Conservation (phyloP, 1,284 basidiomycete species). For the Leccinum olivaceoglutinosum region DNA sequence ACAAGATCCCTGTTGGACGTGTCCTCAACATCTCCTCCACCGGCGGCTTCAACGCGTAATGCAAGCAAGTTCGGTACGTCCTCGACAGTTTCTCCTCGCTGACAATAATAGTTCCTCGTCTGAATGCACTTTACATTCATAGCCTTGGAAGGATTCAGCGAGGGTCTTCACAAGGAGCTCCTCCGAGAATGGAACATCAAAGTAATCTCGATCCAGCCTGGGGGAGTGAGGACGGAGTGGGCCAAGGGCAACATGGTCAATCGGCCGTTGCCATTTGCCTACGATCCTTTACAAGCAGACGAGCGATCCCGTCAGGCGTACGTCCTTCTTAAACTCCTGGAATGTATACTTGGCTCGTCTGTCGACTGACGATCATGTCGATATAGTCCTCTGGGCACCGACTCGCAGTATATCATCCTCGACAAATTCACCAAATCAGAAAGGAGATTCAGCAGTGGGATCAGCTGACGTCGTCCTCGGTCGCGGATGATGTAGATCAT, state of each 20-base stretch:
- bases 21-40: conserved; percentile 21
- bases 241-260: conserved; percentile 20
- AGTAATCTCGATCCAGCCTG: conserved; percentile 20
- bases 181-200: conserved; percentile 23
- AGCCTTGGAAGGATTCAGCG: conserved; percentile 24
- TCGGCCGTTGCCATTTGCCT: conserved; percentile 12
- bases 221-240: conserved; percentile 22
- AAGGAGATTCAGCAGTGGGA: no score
- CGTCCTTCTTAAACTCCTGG: no score
- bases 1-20: conserved; percentile 18
- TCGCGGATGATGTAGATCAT: no score
- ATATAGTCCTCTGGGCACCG: no score
- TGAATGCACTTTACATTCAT: not conserved
- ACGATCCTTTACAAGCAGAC: conserved; percentile 13
- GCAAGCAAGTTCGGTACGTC: conserved; percentile 24
- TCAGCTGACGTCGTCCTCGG: no score
- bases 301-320: no score
- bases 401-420: no score
- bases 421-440: no score
- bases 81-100: no score
- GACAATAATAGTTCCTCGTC: not conserved
- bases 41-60: conserved; percentile 17
- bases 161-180: conserved; percentile 20
- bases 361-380: no score
- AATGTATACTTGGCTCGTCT: no score